Conservation (phyloP, 2,329 filamentous ascomycete species). For the Aspergillus novofumigatus region DNA sequence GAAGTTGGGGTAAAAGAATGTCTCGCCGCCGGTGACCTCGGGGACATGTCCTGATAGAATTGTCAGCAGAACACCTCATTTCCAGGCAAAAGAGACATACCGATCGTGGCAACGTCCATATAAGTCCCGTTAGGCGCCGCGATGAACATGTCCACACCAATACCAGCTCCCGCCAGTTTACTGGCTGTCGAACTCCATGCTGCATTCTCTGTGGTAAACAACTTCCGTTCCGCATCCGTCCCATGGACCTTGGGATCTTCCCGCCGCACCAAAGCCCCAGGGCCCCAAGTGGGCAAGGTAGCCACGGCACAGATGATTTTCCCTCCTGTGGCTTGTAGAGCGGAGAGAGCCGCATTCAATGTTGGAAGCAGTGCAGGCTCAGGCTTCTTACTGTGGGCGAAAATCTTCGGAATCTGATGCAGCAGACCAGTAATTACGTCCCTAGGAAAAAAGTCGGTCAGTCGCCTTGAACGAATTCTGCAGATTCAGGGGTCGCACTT, state of each 20-base stretch:
- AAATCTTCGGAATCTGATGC: slow-evolving; percentile 75
- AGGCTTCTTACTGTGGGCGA: slow-evolving; percentile 81
- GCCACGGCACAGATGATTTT: slow-evolving; percentile 87
- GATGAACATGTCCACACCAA: slow-evolving; percentile 92
- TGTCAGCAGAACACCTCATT: slow-evolving; percentile 8
- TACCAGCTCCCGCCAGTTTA: slow-evolving; percentile 80
- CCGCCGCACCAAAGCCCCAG: slow-evolving; percentile 75
- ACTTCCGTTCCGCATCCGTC: slow-evolving; percentile 85
- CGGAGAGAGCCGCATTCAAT: slow-evolving; percentile 77
- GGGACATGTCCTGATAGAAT: slow-evolving; percentile 65
- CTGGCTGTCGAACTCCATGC: slow-evolving; percentile 81
- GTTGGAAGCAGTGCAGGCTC: slow-evolving; percentile 84
- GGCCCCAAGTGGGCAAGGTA: slow-evolving; percentile 86
- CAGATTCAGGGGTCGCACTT: slow-evolving; percentile 48
- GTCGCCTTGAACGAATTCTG: slow-evolving; percentile 4
- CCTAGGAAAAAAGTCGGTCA: slow-evolving; percentile 35
- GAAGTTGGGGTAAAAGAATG: slow-evolving; percentile 97
- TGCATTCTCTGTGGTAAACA: slow-evolving; percentile 85
- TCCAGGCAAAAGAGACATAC: slow-evolving; percentile 43
- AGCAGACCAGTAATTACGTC: slow-evolving; percentile 84
- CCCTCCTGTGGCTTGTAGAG: slow-evolving; percentile 80
- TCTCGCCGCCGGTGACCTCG: slow-evolving; percentile 86
- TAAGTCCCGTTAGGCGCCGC: slow-evolving; percentile 87
- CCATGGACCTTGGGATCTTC: slow-evolving; percentile 84
- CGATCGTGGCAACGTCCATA: slow-evolving; percentile 87